A percentile compares a stretch with the other conserved stretches of the same genome.
These are phyloP conservation scores for Fusarium coffeatum DNA, from an alignment of 2,329 filamentous ascomycete species.

Conservation along the genomic window DNA sequence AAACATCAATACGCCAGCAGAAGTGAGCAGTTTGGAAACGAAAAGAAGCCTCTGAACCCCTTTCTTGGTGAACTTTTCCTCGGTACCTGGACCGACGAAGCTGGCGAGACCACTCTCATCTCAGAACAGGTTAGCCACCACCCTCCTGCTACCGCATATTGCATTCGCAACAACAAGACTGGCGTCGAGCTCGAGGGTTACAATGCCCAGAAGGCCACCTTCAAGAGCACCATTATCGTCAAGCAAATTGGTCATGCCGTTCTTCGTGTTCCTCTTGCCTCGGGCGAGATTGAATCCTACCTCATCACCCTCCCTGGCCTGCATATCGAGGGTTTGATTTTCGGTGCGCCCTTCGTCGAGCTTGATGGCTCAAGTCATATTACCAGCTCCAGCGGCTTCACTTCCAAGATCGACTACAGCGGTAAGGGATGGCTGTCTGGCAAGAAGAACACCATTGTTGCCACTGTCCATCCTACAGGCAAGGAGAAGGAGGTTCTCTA, in stretches of 20 bases:
- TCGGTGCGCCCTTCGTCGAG: conserved; percentile 88
- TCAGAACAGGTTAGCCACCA: conserved; percentile 97
- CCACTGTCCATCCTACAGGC: conserved; percentile 76
- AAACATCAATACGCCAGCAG: conserved; percentile 83
- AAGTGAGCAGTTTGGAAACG: conserved; percentile 85
- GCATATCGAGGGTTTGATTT: conserved; percentile 93
- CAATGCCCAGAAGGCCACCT: conserved; percentile 96
- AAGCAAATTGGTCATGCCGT: conserved; percentile 94
- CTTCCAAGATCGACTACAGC: conserved; percentile 90
- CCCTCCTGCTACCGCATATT: conserved; percentile 93
- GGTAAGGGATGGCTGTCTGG: conserved; percentile 95
- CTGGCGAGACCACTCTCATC: conserved; percentile 84
- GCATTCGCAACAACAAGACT: conserved; percentile 86
- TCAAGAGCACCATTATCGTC: conserved; percentile 92
- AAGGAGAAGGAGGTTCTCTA: conserved; percentile 80
- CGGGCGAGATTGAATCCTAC: conserved; percentile 72
- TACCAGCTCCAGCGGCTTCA: conserved; percentile 85
- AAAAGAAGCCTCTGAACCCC: conserved; percentile 98
- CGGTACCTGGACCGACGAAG: conserved; percentile 86
- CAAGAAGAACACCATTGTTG: conserved; percentile 92
- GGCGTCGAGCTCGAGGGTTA: conserved; percentile 86
- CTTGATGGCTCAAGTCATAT: conserved; percentile 88
- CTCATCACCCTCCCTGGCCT: conserved; percentile 91
- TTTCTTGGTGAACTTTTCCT: conserved; percentile 96
- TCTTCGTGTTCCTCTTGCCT: conserved; percentile 72